Percentiles rank a stretch among this genome's conserved stretches.
phyloP scores from a whole-genome alignment of 179 eudicot species.

The Silene vulgaris region DNA sequence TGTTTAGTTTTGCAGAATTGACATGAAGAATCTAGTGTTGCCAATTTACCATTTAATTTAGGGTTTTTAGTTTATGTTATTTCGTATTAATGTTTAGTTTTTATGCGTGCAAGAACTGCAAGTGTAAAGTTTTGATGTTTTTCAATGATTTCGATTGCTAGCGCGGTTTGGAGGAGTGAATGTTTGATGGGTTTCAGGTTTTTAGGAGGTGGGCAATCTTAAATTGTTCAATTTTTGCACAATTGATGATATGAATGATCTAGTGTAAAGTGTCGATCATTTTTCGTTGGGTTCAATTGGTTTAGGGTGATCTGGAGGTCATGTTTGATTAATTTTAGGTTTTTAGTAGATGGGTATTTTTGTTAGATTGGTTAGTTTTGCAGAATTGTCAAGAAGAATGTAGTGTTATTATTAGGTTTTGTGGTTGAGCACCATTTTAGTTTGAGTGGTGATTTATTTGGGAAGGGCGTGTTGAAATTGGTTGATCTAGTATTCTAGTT shows the following conservation, averaged over 20 bases:
- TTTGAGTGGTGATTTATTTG: neutral
- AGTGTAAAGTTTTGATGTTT: neutral
- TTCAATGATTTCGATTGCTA: neutral
- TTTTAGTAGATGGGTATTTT: neutral
- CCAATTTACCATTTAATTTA: neutral
- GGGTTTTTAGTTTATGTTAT: too few relatives aligned
- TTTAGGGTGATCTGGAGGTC: neutral
- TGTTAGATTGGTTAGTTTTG: neutral
- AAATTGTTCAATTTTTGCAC: neutral
- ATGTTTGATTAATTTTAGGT: neutral
- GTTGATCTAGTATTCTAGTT: neutral
- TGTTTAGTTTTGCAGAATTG: neutral
- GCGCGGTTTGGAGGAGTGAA: neutral
- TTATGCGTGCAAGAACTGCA: neutral
- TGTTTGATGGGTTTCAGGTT: neutral
- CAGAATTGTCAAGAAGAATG: neutral
- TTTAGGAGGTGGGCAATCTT: neutral
- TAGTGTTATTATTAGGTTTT: neutral
- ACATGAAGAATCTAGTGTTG: slow-evolving; percentile 1
- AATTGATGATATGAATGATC: neutral
- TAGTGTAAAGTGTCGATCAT: too few relatives aligned
- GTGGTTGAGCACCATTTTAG: neutral
- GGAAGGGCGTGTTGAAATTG: neutral
- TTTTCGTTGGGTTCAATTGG: neutral
- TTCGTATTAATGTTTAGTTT: too few relatives aligned